Conservation (phyloP, 1,284 basidiomycete species). For the Leccinum ponderosum region DNA sequence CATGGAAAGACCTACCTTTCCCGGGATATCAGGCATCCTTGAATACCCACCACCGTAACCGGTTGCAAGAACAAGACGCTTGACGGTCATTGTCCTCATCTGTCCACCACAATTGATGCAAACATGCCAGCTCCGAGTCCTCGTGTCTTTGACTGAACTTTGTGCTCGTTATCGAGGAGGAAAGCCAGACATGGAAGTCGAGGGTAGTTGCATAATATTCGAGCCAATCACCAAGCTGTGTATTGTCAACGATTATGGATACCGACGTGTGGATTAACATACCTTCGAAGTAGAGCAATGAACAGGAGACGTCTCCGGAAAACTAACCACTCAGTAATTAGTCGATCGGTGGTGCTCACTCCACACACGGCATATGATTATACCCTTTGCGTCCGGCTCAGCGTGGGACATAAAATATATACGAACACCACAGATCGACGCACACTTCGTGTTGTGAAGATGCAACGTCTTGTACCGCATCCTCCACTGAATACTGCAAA, state of each 20-base stretch:
- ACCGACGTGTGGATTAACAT: background rate
- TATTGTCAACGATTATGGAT: constrained; percentile 1
- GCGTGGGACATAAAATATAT: background rate
- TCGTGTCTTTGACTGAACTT: constrained; percentile 30
- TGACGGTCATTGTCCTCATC: constrained; percentile 28
- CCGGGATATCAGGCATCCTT: constrained; percentile 16
- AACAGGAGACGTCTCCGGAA: constrained; percentile 40
- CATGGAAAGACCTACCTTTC: background rate
- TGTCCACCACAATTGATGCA: constrained; percentile 27
- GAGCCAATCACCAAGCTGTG: constrained; percentile 59
- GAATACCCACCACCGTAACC: constrained; percentile 39
- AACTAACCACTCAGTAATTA: constrained; percentile 19
- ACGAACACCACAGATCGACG: constrained; percentile 6
- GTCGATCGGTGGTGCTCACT: constrained; percentile 13
- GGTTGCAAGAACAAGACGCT: constrained; percentile 40
- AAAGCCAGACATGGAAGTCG: constrained; percentile 32
- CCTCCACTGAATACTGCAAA: constrained; percentile 26
- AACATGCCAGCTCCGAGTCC: constrained; percentile 38
- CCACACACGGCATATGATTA: constrained; percentile 28
- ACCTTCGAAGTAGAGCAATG: constrained; percentile 37
- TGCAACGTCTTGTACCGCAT: constrained; percentile 30
- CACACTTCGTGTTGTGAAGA: constrained; percentile 29
- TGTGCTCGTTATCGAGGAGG: constrained; percentile 40
- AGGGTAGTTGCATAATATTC: constrained; percentile 31
- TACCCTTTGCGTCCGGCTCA: constrained; percentile 19